These are phyloP conservation scores for Blastocystis sp. DNA, from an alignment of 352 stramenopile genomes.

Conservation along the genomic window DNA sequence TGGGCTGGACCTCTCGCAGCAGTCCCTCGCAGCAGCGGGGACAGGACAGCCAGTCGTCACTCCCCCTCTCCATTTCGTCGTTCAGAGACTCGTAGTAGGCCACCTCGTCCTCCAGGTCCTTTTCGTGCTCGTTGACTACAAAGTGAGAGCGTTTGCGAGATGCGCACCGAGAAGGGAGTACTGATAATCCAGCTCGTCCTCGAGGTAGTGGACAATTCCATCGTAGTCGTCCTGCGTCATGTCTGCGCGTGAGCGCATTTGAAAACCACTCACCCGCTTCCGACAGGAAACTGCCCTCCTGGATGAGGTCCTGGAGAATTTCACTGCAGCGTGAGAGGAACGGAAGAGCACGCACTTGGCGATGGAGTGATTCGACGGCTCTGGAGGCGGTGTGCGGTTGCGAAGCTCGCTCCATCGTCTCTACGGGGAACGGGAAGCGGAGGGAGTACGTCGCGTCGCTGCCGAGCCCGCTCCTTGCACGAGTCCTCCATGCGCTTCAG, in stretches of 20 bases:
- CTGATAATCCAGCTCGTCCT: constrained; percentile 61
- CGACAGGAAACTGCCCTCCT: constrained; percentile 26
- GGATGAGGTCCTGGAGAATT: constrained; percentile 42
- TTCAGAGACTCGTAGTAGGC: constrained; percentile 22
- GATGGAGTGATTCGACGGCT: constrained; percentile 6
- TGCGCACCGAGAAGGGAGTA: background rate
- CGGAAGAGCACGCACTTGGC: constrained; percentile 21
- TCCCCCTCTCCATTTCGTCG: background rate
- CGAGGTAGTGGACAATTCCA: constrained; percentile 26
- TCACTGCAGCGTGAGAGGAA: background rate
- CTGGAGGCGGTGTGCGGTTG: background rate
- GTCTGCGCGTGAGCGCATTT: background rate
- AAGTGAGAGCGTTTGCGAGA: background rate
- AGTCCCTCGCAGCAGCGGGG: background rate
- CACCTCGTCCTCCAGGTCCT: constrained; percentile 19
- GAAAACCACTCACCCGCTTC: background rate
- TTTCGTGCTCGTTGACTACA: constrained; percentile 52
- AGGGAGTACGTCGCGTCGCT: constrained; percentile 3
- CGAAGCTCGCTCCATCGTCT: background rate
- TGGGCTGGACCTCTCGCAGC: background rate
- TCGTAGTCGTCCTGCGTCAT: constrained; percentile 47
- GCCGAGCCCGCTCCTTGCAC: constrained; percentile 7
- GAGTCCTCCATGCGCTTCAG: constrained; percentile 34
- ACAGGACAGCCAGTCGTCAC: background rate
- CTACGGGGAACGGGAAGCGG: background rate